Percentiles rank a stretch among this genome's conserved stretches.
Evolutionary conservation across 768 basidiomycete species (phyloP).

Genomic region (Russula sp.): DNA sequence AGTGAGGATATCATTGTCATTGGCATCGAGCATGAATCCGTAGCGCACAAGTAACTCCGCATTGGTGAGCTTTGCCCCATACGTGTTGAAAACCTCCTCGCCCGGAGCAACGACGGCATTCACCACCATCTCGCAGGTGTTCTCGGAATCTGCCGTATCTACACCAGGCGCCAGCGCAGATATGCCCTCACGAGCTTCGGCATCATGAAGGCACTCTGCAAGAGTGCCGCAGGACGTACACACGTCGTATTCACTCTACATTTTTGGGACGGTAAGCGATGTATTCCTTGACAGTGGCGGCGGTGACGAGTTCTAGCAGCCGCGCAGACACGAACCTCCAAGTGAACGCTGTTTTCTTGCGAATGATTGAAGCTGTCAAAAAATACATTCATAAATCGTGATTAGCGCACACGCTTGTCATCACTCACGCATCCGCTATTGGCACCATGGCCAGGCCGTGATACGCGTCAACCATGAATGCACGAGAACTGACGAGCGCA

Average conservation of each 20-base stretch:
- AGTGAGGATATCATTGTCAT: slow-evolving; percentile 53
- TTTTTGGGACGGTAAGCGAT: not conserved
- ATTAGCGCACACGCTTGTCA: not conserved
- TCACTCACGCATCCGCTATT: slow-evolving; percentile 69
- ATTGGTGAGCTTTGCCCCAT: slow-evolving; percentile 59
- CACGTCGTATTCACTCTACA: slow-evolving; percentile 65
- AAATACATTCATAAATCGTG: not conserved
- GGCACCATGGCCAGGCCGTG: slow-evolving; percentile 81
- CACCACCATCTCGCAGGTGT: slow-evolving; percentile 58
- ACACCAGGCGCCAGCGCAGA: not conserved
- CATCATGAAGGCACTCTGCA: slow-evolving; percentile 60
- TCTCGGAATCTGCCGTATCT: slow-evolving; percentile 14
- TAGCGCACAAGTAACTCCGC: slow-evolving; percentile 60
- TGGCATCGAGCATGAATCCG: slow-evolving; percentile 68
- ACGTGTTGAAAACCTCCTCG: slow-evolving; percentile 70
- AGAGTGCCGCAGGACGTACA: slow-evolving; percentile 67
- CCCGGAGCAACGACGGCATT: slow-evolving; percentile 42
- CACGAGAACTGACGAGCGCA: slow-evolving; percentile 69
- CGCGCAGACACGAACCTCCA: slow-evolving; percentile 46
- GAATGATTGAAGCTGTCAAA: slow-evolving; percentile 62
- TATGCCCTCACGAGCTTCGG: slow-evolving; percentile 20
- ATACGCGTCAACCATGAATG: slow-evolving; percentile 77
- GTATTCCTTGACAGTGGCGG: not conserved
- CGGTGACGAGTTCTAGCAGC: not conserved
- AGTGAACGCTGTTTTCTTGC: slow-evolving; percentile 60